Base-by-base conservation (phyloP, 352 stramenopile species). In the Globisporangium cederbergense region DNA sequence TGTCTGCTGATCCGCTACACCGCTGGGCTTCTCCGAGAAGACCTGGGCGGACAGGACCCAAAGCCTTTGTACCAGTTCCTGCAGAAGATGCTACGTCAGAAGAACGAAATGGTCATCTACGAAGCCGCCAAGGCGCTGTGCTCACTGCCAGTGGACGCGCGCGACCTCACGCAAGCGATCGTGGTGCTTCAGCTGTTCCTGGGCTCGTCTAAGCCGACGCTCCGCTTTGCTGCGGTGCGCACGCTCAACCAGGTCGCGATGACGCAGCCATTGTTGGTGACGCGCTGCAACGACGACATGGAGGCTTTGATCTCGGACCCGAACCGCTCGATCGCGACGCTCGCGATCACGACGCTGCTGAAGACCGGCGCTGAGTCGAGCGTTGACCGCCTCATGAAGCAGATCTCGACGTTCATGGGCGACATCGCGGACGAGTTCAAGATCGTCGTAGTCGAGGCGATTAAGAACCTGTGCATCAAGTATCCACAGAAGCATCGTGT, bases 381-480 rank as follows among this genome's bases (percentile, higher is more conserved):
- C 25, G 93, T 99, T 22, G 97, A 99, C 74, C 88, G 96, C 36
- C 71, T 99, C 20, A 98, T 99, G 82, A 97, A 97, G 72, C 93
- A 99, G 76, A 99, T 99, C 65, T 97, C 93, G 5, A 96, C 94
- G 1, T 99, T 99, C 72, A 98, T 99, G 86, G 96, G 92, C 8
- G 97, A 99, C 72, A 99, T 99, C 62, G 95, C 96, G 0, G 98
- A 99, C 72, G 98, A 99, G 73, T 99, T 99, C 85, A 99, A 99
- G 86, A 98, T 99, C 62, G 97, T 99, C 1, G 93, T 99, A 25
- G 97, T 99, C 30, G 86, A 97, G 36, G 94, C 94, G 32, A 96
- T 99, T 52, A 97, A 98, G 60, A 97, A 98, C 62, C 72, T 99
- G 30, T 99, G 96, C 74, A 78, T 99, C 57, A 99, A 98, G 58